Conservation (phyloP, 2,329 filamentous ascomycete species). For the Alternaria arbusti region DNA sequence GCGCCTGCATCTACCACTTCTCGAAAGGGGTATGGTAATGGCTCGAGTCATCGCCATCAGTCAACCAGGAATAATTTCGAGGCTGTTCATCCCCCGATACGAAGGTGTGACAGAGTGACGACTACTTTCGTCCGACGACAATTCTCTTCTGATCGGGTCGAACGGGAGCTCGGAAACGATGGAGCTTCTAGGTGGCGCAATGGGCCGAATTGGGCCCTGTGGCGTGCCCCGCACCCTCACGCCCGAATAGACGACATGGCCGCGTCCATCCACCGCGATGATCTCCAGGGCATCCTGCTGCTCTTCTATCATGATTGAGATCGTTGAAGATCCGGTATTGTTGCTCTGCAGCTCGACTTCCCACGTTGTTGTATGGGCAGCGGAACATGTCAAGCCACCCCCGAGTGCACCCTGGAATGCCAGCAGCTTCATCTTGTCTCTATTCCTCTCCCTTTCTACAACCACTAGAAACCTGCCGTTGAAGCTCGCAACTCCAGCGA, state of each 20-base stretch:
- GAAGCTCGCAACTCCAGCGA: conserved; percentile 15
- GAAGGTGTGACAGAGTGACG: background rate
- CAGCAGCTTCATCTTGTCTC: conserved; percentile 17
- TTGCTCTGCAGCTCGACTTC: conserved; percentile 6
- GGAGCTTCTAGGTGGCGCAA: background rate
- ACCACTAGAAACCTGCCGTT: conserved; percentile 25
- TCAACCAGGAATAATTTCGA: conserved; percentile 7
- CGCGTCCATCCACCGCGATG: conserved; percentile 23
- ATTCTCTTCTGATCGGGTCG: background rate
- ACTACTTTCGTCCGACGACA: conserved; percentile 5
- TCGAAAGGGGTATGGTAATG: background rate
- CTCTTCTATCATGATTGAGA: conserved; percentile 25
- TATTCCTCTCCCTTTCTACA: conserved; percentile 13
- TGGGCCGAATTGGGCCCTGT: background rate
- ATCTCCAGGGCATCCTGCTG: conserved; percentile 18
- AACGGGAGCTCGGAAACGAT: conserved; percentile 2
- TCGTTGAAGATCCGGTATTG: conserved; percentile 6
- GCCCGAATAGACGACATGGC: conserved; percentile 17
- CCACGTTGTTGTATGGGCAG: conserved; percentile 8
- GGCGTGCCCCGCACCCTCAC: conserved; percentile 23
- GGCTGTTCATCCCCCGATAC: background rate
- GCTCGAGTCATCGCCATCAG: background rate
- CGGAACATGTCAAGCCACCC: conserved; percentile 21
- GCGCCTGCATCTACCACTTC: background rate
- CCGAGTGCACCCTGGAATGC: conserved; percentile 12